Evolutionary conservation across 2,329 filamentous ascomycete species (phyloP).

Genomic region (Fusarium sp.): DNA sequence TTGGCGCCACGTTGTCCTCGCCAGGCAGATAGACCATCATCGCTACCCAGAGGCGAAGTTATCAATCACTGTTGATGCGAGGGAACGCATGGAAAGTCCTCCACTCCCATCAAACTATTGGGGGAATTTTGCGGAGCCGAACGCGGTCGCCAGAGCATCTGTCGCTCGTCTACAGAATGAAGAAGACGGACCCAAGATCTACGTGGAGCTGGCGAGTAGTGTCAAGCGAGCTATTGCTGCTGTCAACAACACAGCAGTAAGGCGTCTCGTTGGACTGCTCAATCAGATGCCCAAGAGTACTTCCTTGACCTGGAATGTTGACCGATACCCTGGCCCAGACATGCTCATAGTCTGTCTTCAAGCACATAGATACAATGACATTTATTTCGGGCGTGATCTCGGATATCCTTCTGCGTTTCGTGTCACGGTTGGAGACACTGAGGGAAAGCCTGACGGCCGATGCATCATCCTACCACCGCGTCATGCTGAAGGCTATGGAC

Average conservation of each 20-base stretch:
- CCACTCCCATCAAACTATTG: not conserved
- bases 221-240: constrained; percentile 1
- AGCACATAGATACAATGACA: not conserved
- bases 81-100: not conserved
- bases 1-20: constrained; percentile 1
- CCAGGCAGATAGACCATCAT: not conserved
- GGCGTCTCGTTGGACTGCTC: constrained; percentile 11
- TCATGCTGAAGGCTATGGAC: not conserved
- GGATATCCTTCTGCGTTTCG: not conserved
- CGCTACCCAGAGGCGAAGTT: constrained; percentile 2
- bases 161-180: not conserved
- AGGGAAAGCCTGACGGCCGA: constrained; percentile 7
- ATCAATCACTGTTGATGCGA: constrained; percentile 1
- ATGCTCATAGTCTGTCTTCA: constrained; percentile 20
- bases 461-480: constrained; percentile 2
- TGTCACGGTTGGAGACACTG: constrained; percentile 1
- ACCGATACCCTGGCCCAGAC: constrained; percentile 10
- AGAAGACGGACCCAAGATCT: not conserved
- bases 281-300: constrained; percentile 18
- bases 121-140: constrained; percentile 17
- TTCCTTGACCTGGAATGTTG: constrained; percentile 7
- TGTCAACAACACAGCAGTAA: constrained; percentile 5
- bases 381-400: not conserved
- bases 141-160: not conserved
- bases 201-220: not conserved